Base-by-base conservation (phyloP, 75 land plant genomes). In the Gnetum montanum region DNA sequence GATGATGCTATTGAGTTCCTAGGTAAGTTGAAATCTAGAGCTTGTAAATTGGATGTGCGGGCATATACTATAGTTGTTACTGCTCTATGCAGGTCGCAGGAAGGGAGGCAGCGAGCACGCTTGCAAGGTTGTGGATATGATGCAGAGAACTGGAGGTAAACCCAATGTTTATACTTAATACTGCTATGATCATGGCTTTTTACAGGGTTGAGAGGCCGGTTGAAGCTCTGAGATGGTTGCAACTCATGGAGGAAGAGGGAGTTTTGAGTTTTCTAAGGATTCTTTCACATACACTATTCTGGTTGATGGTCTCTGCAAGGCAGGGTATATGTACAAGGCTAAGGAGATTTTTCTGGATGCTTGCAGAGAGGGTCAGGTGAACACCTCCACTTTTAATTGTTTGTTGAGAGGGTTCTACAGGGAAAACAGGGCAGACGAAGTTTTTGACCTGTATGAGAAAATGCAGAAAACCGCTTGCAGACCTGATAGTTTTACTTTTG, bases 211-310 rank as follows among this genome's bases (percentile, higher is more conserved):
- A 61, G 35, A 12, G n/a, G 36, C 12, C 4, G 8, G 60, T 56
- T 10, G 46, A 27, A 18, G 70, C 61, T 10, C 18, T 34, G 20
- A 16, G 35, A 28, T 19, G 65, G 6, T 36, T 65, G 31, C 35
- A 47, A 22, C 33, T 35, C 31, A 69, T 69, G 54, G 31, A 49
- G 34, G 34, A 66, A 33, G 28, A 35, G 8, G 70, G 63, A 4
- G 41, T n/a, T n/a, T n/a, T n/a, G n/a, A n/a, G n/a, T n/a, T 61
- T n/a, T 19, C 35, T 2, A 48, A 70, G 22, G 62, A 70, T 48
- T 59, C 51, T 19, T n/a, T 24, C 46, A 72, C 75, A 24, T 70
- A 72, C 66, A 72, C 63, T 49, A 62, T 74, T 18, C 75, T 72
- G 8, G 49, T 69, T 29, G 66, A 70, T 38, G 64, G 66, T 16